phyloP scores from a whole-genome alignment of 2,329 filamentous ascomycete species.

The Clonostachys rhizophaga region DNA sequence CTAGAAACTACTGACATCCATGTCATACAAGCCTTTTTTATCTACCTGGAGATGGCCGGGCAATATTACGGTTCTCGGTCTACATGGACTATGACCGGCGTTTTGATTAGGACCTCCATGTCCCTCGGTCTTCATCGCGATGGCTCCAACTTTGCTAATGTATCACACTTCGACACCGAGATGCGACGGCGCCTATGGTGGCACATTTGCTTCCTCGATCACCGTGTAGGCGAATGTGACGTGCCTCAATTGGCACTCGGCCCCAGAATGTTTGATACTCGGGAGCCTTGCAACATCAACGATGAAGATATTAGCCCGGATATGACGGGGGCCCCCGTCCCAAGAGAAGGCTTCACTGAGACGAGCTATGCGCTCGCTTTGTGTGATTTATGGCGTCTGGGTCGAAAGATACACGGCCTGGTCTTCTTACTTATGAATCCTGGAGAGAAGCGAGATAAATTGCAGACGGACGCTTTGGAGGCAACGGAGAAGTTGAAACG shows the following conservation, averaged over 20 bases:
- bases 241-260: constrained; percentile 46
- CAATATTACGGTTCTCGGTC: constrained; percentile 46
- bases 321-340: constrained; percentile 33
- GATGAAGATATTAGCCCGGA: constrained; percentile 28
- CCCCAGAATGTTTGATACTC: constrained; percentile 43
- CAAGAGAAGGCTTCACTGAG: constrained; percentile 49
- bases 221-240: constrained; percentile 53
- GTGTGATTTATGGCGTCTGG: constrained; percentile 28
- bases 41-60: constrained; percentile 51
- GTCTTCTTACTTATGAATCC: too few relatives aligned
- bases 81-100: constrained; percentile 59
- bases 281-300: constrained; percentile 38
- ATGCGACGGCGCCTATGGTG: constrained; percentile 61
- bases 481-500: too few relatives aligned
- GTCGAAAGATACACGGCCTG: neutral
- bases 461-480: too few relatives aligned
- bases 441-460: too few relatives aligned
- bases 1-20: constrained; percentile 53
- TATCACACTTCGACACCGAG: constrained; percentile 57
- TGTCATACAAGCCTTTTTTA: constrained; percentile 55
- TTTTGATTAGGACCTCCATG: constrained; percentile 52
- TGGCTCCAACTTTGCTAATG: constrained; percentile 39
- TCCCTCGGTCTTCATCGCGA: constrained; percentile 54
- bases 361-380: constrained; percentile 40
- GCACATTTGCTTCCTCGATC: constrained; percentile 54